A percentile compares a stretch with the other conserved stretches of the same genome.
Conservation (phyloP, 2,329 filamentous ascomycete species). For the Penicillium sp. region DNA sequence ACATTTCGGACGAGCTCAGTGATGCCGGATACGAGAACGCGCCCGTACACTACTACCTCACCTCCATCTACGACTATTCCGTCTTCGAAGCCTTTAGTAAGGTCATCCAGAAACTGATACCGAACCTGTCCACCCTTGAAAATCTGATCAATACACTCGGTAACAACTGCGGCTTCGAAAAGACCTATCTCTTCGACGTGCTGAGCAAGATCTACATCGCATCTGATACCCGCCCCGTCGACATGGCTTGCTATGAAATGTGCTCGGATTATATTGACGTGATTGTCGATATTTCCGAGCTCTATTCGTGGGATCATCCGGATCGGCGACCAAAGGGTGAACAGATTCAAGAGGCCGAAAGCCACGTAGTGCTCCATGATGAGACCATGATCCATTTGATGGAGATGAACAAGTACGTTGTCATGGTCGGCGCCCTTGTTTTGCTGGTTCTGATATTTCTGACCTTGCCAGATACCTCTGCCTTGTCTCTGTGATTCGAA, state of each 20-base stretch:
- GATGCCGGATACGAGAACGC: conserved; percentile 92
- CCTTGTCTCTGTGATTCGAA: conserved; percentile 63
- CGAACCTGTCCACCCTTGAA: conserved; percentile 87
- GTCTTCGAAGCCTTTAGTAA: conserved; percentile 98
- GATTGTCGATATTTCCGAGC: conserved; percentile 92
- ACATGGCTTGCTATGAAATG: conserved; percentile 95
- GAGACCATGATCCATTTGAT: conserved; percentile 62
- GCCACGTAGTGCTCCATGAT: conserved; percentile 61
- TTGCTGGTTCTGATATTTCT: conserved; percentile 15
- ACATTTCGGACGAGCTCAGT: conserved; percentile 91
- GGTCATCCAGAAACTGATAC: conserved; percentile 96
- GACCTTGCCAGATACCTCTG: conserved; percentile 59
- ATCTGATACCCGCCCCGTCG: conserved; percentile 86
- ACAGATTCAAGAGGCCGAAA: conserved; percentile 57
- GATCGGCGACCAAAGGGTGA: conserved; percentile 42
- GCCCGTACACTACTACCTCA: conserved; percentile 90
- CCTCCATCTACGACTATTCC: conserved; percentile 96
- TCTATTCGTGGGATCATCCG: conserved; percentile 73
- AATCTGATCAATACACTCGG: conserved; percentile 91
- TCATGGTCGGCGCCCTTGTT: neutral
- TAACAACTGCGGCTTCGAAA: conserved; percentile 91
- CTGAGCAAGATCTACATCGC: conserved; percentile 98
- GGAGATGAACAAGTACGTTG: conserved; percentile 63
- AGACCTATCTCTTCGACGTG: conserved; percentile 96
- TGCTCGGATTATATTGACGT: conserved; percentile 99